Evolutionary conservation across 2,329 filamentous ascomycete genomes (phyloP).

Genomic region (Phialophora macrospora): DNA sequence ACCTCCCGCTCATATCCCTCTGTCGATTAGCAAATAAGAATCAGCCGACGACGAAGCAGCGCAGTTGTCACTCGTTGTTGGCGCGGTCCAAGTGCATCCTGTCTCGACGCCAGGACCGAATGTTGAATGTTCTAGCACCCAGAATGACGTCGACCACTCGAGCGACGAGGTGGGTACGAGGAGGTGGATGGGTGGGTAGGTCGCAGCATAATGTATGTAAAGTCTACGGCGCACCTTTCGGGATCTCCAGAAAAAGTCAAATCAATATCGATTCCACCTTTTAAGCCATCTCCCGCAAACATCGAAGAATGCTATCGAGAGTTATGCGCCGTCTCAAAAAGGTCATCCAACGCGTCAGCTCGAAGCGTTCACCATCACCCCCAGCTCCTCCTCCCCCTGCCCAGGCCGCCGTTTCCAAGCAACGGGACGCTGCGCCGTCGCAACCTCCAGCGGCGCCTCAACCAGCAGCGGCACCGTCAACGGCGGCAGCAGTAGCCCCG

Average conservation of each 20-base stretch:
- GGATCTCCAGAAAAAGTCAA: constrained; percentile 10
- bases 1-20: constrained; percentile 3
- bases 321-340: constrained; percentile 23
- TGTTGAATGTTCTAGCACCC: background rate
- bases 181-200: background rate
- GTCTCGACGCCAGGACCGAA: constrained; percentile 8
- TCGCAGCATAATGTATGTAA: constrained; percentile 6
- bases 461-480: background rate
- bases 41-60: constrained; percentile 27
- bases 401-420: constrained; percentile 23
- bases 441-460: constrained; percentile 7
- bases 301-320: background rate
- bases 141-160: constrained; percentile 15
- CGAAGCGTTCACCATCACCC: background rate
- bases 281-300: background rate
- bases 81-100: background rate
- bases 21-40: constrained; percentile 19
- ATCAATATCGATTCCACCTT: background rate
- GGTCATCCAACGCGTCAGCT: constrained; percentile 14
- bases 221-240: background rate
- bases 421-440: constrained; percentile 15
- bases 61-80: constrained; percentile 20
- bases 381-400: background rate
- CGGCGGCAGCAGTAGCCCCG: background rate
- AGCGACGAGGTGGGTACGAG: background rate